Conservation (phyloP, 2,329 filamentous ascomycete genomes). For the Diaporthe aspalathi region DNA sequence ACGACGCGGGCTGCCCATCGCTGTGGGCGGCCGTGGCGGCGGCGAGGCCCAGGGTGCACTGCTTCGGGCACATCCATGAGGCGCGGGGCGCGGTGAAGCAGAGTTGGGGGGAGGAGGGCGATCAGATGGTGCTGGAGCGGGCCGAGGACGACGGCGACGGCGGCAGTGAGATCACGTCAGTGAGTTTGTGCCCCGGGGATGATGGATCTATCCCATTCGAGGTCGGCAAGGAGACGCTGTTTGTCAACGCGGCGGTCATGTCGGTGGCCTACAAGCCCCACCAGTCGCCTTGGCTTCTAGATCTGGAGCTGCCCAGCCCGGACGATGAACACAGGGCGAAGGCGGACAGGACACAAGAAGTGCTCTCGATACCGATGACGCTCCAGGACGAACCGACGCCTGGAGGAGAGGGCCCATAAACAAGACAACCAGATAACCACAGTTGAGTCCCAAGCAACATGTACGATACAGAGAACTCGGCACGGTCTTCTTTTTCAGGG, state of each 20-base stretch:
- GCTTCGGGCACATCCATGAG: slow-evolving; percentile 39
- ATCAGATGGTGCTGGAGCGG: slow-evolving; percentile 1
- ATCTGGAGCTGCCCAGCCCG: slow-evolving; percentile 55
- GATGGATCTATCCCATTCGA: slow-evolving; percentile 44
- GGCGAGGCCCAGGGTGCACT: slow-evolving; percentile 35
- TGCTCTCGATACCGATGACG: background rate
- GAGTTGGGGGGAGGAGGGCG: slow-evolving; percentile 27
- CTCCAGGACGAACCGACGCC: background rate
- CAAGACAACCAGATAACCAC: no score
- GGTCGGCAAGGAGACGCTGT: slow-evolving; percentile 62
- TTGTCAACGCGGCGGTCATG: slow-evolving; percentile 70
- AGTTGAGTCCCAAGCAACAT: no score
- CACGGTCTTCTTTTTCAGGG: background rate
- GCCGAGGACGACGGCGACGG: no score
- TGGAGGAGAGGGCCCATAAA: background rate
- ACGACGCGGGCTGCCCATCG: slow-evolving; percentile 25
- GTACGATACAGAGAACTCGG: no score
- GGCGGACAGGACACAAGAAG: slow-evolving; percentile 28
- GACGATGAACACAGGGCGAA: slow-evolving; percentile 30
- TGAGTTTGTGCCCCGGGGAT: slow-evolving; percentile 55
- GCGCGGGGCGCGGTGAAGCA: background rate
- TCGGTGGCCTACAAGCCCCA: slow-evolving; percentile 53
- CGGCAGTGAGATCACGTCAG: slow-evolving; percentile 34
- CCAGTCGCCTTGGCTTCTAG: slow-evolving; percentile 66
- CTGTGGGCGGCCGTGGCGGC: slow-evolving; percentile 22